Conservation (phyloP, 1,284 basidiomycete genomes). For the Cryptococcus sp. region DNA sequence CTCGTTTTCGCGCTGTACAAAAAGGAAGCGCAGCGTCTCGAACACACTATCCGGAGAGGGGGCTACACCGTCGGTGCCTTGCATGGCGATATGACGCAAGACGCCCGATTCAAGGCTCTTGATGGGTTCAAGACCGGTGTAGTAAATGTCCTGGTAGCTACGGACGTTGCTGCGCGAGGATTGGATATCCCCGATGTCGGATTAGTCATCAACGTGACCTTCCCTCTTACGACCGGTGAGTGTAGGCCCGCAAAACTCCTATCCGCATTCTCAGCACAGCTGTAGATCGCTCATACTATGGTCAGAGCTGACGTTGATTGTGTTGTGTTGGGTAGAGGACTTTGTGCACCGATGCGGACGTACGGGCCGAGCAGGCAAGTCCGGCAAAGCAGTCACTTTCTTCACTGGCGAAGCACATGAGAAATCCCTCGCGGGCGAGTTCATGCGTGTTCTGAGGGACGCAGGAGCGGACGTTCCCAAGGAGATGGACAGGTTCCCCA, state of each 20-base stretch:
- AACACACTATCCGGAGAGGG: constrained; percentile 72
- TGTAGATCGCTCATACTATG: too few relatives aligned
- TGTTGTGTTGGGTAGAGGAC: constrained; percentile 54
- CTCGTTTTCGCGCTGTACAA: constrained; percentile 98
- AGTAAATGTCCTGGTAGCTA: constrained; percentile 87
- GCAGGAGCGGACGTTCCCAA: constrained; percentile 72
- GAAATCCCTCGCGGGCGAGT: constrained; percentile 84
- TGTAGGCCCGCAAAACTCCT: neutral
- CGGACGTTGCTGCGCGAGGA: constrained; percentile 95
- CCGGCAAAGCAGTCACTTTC: constrained; percentile 92
- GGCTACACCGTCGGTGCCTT: constrained; percentile 86
- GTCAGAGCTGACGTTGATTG: too few relatives aligned
- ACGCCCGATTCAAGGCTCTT: constrained; percentile 79
- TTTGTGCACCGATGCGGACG: constrained; percentile 97
- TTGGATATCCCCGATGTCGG: constrained; percentile 96
- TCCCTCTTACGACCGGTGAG: constrained; percentile 88
- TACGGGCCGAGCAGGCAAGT: constrained; percentile 89
- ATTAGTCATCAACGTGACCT: constrained; percentile 91
- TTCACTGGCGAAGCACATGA: constrained; percentile 90
- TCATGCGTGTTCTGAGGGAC: constrained; percentile 87
- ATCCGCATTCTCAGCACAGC: too few relatives aligned
- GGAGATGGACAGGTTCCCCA: constrained; percentile 84
- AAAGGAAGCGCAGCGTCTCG: constrained; percentile 90
- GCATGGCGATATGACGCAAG: constrained; percentile 91
- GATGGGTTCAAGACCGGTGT: constrained; percentile 86